Evolutionary conservation across 176 grass and related monocot genomes (phyloP).

Genomic region (Aechmea fasciata): DNA sequence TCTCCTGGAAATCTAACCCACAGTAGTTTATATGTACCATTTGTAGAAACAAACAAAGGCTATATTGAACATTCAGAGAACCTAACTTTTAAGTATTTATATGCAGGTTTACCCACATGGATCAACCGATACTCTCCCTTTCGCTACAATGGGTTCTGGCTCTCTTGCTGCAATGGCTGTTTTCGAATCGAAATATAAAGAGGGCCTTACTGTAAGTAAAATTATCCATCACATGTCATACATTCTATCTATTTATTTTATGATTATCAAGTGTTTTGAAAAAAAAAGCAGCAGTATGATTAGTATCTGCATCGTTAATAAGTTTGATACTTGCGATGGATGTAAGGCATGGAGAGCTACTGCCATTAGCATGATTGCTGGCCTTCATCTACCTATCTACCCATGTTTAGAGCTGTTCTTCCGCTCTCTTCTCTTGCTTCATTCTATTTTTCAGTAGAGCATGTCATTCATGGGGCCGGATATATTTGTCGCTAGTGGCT

Average conservation of each 20-base stretch:
- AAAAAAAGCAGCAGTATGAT: neutral
- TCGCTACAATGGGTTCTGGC: slow-evolving; percentile 99
- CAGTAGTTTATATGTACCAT: too few species aligned
- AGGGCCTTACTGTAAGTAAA: slow-evolving; percentile 76
- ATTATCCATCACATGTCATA: neutral
- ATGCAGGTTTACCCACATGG: slow-evolving; percentile 87
- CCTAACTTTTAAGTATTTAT: neutral
- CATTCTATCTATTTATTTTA: neutral
- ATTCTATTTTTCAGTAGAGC: neutral
- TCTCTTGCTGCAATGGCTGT: slow-evolving; percentile 94
- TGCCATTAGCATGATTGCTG: neutral
- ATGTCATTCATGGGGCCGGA: neutral
- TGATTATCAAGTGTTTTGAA: neutral
- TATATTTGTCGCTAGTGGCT: too few species aligned
- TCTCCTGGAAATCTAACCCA: neutral
- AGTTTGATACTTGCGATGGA: neutral
- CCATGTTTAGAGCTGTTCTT: neutral
- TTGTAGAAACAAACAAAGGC: too few species aligned
- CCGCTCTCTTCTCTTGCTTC: neutral
- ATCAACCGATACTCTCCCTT: slow-evolving; percentile 91
- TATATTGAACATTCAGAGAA: neutral
- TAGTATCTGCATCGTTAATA: neutral
- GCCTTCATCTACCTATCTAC: neutral
- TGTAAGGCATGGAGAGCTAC: neutral
- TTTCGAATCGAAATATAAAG: slow-evolving; percentile 83